Percentiles rank a stretch among this genome's conserved stretches.
Evolutionary conservation across 148 eudicot genomes (phyloP).

Genomic region (Silene uniflora): DNA sequence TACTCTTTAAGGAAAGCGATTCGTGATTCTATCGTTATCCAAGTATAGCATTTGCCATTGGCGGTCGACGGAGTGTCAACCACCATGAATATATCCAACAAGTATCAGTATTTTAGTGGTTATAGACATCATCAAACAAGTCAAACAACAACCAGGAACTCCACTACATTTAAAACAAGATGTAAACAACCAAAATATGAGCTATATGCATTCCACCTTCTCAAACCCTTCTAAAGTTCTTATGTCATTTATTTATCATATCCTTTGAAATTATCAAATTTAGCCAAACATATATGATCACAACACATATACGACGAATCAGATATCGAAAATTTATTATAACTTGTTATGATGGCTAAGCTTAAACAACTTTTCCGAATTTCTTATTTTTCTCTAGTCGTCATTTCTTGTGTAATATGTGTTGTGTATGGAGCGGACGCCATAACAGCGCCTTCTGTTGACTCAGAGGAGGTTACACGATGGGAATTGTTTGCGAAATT

Average conservation of each 20-base stretch:
- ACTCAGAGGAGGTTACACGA: not conserved
- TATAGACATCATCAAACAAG: not conserved
- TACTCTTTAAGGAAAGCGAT: too few relatives aligned
- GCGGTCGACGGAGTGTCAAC: too few relatives aligned
- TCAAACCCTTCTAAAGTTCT: not conserved
- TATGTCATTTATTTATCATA: too few relatives aligned
- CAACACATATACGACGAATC: too few relatives aligned
- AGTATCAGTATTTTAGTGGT: too few relatives aligned
- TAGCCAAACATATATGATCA: too few relatives aligned
- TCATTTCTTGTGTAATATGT: not conserved
- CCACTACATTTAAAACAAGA: not conserved
- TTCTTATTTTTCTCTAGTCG: not conserved
- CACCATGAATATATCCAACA: too few relatives aligned
- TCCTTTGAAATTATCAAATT: too few relatives aligned
- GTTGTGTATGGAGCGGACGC: not conserved
- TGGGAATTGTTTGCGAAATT: conserved; percentile 6
- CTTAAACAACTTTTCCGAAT: not conserved
- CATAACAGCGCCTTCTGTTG: not conserved
- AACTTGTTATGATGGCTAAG: not conserved
- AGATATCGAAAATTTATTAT: too few relatives aligned
- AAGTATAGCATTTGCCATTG: too few relatives aligned
- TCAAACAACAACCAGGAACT: not conserved
- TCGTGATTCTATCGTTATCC: too few relatives aligned
- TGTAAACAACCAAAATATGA: not conserved
- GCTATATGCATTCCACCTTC: not conserved